Evolutionary conservation across 331 rosid species (phyloP).

Genomic region (Pyracantha coccinea): DNA sequence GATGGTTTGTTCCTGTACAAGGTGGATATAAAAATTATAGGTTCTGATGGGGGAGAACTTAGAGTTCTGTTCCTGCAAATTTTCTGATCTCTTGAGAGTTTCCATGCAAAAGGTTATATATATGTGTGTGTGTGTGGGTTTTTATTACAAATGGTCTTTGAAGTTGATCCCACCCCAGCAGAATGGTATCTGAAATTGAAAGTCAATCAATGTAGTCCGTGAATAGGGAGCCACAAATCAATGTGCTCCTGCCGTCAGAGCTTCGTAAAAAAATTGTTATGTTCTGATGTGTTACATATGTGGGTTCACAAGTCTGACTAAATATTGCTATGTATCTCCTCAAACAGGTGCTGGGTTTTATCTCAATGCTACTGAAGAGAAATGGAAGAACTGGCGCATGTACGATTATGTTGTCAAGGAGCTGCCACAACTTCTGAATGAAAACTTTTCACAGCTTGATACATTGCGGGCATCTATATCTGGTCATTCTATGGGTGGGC

Average conservation of each 20-base stretch:
- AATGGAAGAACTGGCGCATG: constrained; percentile 98
- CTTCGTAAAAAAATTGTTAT: too few relatives aligned
- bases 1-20: too few relatives aligned
- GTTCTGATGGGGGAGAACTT: too few relatives aligned
- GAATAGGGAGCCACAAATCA: too few relatives aligned
- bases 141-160: too few relatives aligned
- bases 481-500: constrained; percentile 99
- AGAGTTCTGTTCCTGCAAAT: neutral
- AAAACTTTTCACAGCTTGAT: constrained; percentile 75
- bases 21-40: too few relatives aligned
- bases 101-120: neutral
- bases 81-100: neutral
- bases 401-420: constrained; percentile 91
- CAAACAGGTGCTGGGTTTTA: constrained; percentile 88
- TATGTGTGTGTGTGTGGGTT: neutral
- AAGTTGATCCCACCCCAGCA: too few relatives aligned
- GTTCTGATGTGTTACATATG: too few relatives aligned
- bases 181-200: too few relatives aligned
- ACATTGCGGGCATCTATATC: constrained; percentile 67
- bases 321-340: neutral
- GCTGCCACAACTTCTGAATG: constrained; percentile 62
- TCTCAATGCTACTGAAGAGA: constrained; percentile 88
- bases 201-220: too few relatives aligned
- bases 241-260: too few relatives aligned
- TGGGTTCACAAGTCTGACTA: too few relatives aligned